Evolutionary conservation across 1,284 basidiomycete species (phyloP).

Genomic region (Leccinum huronense): DNA sequence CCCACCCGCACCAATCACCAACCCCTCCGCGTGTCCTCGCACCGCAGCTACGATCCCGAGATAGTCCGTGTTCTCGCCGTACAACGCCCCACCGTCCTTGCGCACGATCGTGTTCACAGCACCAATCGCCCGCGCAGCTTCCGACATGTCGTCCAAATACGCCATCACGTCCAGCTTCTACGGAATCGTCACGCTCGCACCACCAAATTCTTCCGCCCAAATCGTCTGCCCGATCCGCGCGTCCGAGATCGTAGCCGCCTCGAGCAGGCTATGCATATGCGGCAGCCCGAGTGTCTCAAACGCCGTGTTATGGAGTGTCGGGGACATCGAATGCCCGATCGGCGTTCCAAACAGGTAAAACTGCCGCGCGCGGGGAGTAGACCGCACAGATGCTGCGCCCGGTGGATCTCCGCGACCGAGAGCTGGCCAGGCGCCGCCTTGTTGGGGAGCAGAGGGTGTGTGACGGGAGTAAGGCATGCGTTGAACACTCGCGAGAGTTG

Average conservation of each 20-base stretch:
- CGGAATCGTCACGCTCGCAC: conserved; percentile 95
- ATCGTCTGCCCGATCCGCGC: conserved; percentile 57
- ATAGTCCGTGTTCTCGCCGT: conserved; percentile 95
- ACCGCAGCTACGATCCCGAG: conserved; percentile 73
- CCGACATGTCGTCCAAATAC: conserved; percentile 72
- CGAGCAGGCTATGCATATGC: conserved; percentile 74
- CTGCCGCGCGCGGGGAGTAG: conserved; percentile 59
- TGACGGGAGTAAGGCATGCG: conserved; percentile 83
- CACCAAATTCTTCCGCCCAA: conserved; percentile 77
- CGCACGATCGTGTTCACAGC: conserved; percentile 93
- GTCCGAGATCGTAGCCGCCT: conserved; percentile 57
- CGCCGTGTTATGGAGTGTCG: conserved; percentile 89
- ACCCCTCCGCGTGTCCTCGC: conserved; percentile 40
- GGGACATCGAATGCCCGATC: conserved; percentile 88
- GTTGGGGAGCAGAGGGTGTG: conserved; percentile 80
- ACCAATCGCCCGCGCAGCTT: conserved; percentile 80
- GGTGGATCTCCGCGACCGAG: conserved; percentile 83
- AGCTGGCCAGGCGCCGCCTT: conserved; percentile 93
- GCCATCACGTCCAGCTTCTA: conserved; percentile 88
- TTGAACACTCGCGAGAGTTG: conserved; percentile 92
- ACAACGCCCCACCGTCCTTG: conserved; percentile 40
- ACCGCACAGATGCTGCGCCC: conserved; percentile 79
- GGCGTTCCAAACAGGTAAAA: conserved; percentile 92
- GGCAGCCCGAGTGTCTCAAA: conserved; percentile 84
- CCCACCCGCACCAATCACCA: conserved; percentile 92